Evolutionary conservation across 2,329 filamentous ascomycete species (phyloP).

Genomic region (Fusarium sp.): DNA sequence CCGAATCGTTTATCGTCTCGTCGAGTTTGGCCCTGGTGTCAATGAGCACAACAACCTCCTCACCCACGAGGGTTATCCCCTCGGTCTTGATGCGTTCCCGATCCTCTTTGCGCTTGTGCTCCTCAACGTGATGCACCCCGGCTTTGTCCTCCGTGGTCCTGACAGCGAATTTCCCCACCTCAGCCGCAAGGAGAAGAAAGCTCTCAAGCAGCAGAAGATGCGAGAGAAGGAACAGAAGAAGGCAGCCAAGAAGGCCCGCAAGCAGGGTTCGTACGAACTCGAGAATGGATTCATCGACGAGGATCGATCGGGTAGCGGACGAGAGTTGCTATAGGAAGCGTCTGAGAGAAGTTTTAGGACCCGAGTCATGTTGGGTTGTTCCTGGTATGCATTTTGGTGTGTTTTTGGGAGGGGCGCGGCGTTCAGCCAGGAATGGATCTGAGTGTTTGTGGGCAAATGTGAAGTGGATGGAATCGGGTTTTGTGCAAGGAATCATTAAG

Average conservation of each 20-base stretch:
- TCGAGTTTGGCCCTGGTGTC: conserved; percentile 64
- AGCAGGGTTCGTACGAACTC: conserved; percentile 27
- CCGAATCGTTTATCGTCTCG: conserved; percentile 71
- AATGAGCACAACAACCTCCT: conserved; percentile 58
- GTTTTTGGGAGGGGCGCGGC: conserved; percentile 3
- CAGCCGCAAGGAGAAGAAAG: conserved; percentile 59
- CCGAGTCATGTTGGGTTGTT: neutral
- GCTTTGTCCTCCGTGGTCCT: conserved; percentile 58
- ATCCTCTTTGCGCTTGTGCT: conserved; percentile 62
- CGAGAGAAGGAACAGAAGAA: conserved; percentile 40
- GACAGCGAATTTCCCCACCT: conserved; percentile 58
- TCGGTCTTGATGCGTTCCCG: conserved; percentile 64
- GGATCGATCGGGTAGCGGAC: neutral
- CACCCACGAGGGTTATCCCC: conserved; percentile 64
- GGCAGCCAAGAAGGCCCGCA: conserved; percentile 40
- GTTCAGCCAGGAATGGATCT: conserved; percentile 1
- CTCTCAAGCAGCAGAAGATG: conserved; percentile 53
- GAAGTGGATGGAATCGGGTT: neutral
- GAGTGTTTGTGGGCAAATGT: neutral
- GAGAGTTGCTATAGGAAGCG: conserved; percentile 7
- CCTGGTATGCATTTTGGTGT: neutral
- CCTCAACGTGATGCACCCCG: conserved; percentile 61
- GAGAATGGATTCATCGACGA: conserved; percentile 26
- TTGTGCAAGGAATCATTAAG: neutral
- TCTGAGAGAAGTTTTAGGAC: neutral